Conservation (phyloP, 495 filamentous ascomycete genomes). For the Penicillium steckii region DNA sequence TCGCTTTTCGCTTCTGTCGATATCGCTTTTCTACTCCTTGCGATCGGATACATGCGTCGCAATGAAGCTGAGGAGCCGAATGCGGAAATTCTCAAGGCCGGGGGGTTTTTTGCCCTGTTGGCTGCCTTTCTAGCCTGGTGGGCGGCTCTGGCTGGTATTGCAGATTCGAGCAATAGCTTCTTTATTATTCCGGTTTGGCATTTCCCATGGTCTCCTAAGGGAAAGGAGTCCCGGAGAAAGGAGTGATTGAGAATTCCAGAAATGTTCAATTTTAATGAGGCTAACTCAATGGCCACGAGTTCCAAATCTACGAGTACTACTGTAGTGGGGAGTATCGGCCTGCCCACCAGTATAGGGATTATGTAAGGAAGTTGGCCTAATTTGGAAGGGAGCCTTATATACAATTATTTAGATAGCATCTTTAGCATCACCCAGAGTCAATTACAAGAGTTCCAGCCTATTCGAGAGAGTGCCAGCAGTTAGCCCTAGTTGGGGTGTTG, state of each 20-base stretch:
- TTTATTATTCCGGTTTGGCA: constrained; percentile 84
- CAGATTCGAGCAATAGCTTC: constrained; percentile 77
- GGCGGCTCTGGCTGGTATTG: constrained; percentile 85
- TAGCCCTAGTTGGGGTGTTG: too few species aligned
- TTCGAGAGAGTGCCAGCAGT: too few species aligned
- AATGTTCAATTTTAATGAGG: too few species aligned
- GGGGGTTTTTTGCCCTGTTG: constrained; percentile 76
- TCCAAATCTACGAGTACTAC: too few species aligned
- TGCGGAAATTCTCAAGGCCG: constrained; percentile 59
- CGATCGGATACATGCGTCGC: constrained; percentile 58
- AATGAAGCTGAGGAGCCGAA: constrained; percentile 41
- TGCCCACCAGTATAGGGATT: too few species aligned
- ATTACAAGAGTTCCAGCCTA: too few species aligned
- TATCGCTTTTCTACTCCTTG: constrained; percentile 77
- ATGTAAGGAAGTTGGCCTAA: too few species aligned
- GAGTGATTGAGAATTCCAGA: background rate
- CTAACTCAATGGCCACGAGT: too few species aligned
- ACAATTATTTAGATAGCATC: too few species aligned
- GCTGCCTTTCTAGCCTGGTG: constrained; percentile 90
- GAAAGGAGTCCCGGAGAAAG: background rate
- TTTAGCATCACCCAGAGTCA: too few species aligned
- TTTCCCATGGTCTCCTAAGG: constrained; percentile 74
- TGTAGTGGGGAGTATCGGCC: too few species aligned
- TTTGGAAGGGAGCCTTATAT: too few species aligned
- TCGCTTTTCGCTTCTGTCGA: constrained; percentile 83